Evolutionary conservation across 352 stramenopile genomes (phyloP), one percentile per base, ranked within the genome.

Genomic region (Pilasporangium apinafurcum): DNA sequence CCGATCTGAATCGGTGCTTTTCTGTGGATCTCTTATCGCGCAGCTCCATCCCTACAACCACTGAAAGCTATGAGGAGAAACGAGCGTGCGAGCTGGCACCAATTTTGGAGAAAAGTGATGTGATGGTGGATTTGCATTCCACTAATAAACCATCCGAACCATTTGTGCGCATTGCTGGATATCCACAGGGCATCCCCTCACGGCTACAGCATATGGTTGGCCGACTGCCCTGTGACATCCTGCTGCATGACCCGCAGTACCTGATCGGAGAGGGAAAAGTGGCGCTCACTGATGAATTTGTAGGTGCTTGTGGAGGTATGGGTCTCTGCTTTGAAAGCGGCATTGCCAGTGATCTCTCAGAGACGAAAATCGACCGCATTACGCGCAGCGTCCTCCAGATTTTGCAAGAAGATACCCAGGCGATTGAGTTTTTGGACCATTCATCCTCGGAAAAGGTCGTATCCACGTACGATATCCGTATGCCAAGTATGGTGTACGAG

Each of bases 1-100:
- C 56, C 3, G 78, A 88, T 43, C 37, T 91, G 38, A 91, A 91
- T 43, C 75, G 78, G 28, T 84, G 70, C 45, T 91, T 88, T 44
- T 51, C 59, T 6, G 22, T 37, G 10, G 56, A 78, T 17, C 22
- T 76, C 24, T 48, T 84, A 17, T 36, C 50, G 2, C 2, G 18
- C 2, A 20, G 18, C 13, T n/a, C 18, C 12, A 13, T 8, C 35
- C 35, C 14, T 22, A 39, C 18, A 13, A 20, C 17, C 12, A 3
- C 10, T 18, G 28, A 16, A 21, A 22, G 9, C 28, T 86, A 83
- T 48, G 78, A 91, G 48, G 43, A 73, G 22, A 40, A 32, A n/a
- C 70, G 78, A 4, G 78, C 75, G 20, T 59, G 60, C 5, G 59
- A 81, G 46, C 62, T 91, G 21, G 75, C 68, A 24, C 62, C 78